phyloP scores from a whole-genome alignment of 2,329 filamentous ascomycete species.

The Diaporthe capsici region DNA sequence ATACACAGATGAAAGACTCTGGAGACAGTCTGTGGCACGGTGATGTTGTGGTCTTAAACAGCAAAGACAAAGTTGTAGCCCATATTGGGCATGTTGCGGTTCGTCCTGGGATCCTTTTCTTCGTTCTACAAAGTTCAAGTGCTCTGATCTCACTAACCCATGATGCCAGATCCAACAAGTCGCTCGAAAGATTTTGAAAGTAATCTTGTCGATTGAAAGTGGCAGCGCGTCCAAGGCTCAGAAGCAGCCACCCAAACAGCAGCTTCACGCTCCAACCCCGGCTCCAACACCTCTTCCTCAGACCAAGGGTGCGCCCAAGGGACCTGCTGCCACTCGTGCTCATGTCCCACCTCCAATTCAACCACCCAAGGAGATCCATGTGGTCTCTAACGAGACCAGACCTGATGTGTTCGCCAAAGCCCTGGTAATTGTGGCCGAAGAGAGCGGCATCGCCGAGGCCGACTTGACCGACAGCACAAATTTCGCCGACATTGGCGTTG shows the following conservation, averaged over 20 bases:
- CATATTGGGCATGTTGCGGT: slow-evolving; percentile 69
- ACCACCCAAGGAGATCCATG: background rate
- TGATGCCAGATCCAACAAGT: background rate
- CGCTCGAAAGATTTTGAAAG: background rate
- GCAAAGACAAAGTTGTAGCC: slow-evolving; percentile 62
- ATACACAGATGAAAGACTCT: slow-evolving; percentile 70
- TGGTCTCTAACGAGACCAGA: background rate
- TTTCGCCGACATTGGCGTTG: slow-evolving; percentile 52
- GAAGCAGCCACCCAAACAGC: background rate
- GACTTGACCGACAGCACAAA: slow-evolving; percentile 44
- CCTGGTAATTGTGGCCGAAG: slow-evolving; percentile 4
- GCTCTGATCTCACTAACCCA: background rate
- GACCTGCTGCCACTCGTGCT: background rate
- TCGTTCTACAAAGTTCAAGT: background rate
- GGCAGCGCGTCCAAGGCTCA: background rate
- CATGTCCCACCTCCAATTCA: background rate
- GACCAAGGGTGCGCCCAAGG: background rate
- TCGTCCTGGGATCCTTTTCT: slow-evolving; percentile 47
- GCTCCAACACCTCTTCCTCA: background rate
- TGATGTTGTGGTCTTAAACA: slow-evolving; percentile 68
- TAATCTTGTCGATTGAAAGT: background rate
- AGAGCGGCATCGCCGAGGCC: slow-evolving; percentile 6
- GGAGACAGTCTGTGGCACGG: slow-evolving; percentile 66
- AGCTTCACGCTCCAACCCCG: background rate
- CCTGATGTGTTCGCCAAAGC: background rate